Percentiles rank a stretch among this genome's conserved stretches.
Evolutionary conservation across 768 basidiomycete species (phyloP).

Genomic region (Pluteus cervinus): DNA sequence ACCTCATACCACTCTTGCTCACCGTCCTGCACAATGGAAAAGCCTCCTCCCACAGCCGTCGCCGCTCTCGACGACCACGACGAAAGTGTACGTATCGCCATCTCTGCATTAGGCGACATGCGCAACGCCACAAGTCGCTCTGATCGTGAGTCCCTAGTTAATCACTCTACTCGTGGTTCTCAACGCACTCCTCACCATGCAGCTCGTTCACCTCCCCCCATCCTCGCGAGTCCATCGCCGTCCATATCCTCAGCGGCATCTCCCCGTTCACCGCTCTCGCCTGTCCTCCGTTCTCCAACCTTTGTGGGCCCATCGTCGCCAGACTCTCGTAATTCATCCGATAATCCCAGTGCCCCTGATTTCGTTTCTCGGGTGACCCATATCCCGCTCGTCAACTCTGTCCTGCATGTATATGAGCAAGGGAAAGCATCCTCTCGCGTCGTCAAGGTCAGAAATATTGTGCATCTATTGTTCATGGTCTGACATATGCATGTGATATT

Average conservation of each 20-base stretch:
- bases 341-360: constrained; percentile 18
- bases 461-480: constrained; percentile 21
- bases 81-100: constrained; percentile 75
- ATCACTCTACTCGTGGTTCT: constrained; percentile 1
- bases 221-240: constrained; percentile 1
- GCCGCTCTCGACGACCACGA: constrained; percentile 43
- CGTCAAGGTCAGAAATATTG: too few relatives aligned
- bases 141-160: constrained; percentile 9
- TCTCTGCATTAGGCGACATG: constrained; percentile 75
- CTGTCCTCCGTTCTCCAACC: too few relatives aligned
- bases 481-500: constrained; percentile 15
- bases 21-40: too few relatives aligned
- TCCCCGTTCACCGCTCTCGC: not conserved
- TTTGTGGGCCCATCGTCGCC: too few relatives aligned
- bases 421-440: constrained; percentile 80
- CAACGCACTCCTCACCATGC: constrained; percentile 1
- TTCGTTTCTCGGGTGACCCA: constrained; percentile 53
- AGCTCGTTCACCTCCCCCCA: not conserved
- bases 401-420: constrained; percentile 71
- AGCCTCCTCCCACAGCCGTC: not conserved
- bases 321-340: not conserved
- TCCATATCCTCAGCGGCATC: constrained; percentile 6
- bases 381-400: constrained; percentile 68
- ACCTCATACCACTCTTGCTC: too few relatives aligned
- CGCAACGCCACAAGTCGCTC: constrained; percentile 36